Evolutionary conservation across 2,329 filamentous ascomycete species (phyloP).

Genomic region (Lecanicillium sp.): DNA sequence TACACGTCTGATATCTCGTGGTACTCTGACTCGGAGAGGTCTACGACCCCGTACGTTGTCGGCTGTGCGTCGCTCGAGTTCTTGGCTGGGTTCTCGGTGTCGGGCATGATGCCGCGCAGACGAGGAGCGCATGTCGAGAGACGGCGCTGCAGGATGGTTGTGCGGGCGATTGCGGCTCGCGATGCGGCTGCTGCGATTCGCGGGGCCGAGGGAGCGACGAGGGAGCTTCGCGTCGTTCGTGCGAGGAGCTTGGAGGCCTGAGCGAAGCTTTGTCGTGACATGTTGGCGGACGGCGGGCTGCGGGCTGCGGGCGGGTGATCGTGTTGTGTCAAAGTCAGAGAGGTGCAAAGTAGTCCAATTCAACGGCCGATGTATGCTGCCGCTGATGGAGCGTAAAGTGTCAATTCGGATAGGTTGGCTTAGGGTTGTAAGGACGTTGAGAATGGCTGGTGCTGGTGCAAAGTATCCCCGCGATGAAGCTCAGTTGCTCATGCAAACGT

Average conservation of each 20-base stretch:
- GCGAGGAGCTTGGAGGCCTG: conserved; percentile 30
- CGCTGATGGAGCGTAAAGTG: too few relatives aligned
- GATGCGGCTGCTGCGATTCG: conserved; percentile 13
- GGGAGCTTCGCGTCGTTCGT: conserved; percentile 22
- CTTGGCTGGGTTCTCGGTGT: conserved; percentile 45
- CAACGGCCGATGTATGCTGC: too few relatives aligned
- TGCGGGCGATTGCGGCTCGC: conserved; percentile 5
- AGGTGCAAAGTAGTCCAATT: too few relatives aligned
- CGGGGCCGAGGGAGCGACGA: conserved; percentile 15
- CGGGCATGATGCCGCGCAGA: conserved; percentile 51
- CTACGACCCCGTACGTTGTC: conserved; percentile 41
- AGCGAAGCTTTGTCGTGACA: conserved; percentile 24
- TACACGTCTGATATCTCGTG: conserved; percentile 71
- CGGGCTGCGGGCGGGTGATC: background rate
- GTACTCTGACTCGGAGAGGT: conserved; percentile 65
- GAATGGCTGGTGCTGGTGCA: too few relatives aligned
- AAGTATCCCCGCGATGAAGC: too few relatives aligned
- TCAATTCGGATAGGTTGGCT: too few relatives aligned
- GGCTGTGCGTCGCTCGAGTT: conserved; percentile 29
- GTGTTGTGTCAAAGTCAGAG: too few relatives aligned
- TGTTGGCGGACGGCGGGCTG: conserved; percentile 7
- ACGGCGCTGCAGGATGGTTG: conserved; percentile 14
- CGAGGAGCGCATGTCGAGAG: conserved; percentile 22
- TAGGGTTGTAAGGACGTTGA: too few relatives aligned
- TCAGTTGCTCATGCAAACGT: too few relatives aligned